Conservation (phyloP, 148 eudicot genomes). For the Spergularia marina region DNA sequence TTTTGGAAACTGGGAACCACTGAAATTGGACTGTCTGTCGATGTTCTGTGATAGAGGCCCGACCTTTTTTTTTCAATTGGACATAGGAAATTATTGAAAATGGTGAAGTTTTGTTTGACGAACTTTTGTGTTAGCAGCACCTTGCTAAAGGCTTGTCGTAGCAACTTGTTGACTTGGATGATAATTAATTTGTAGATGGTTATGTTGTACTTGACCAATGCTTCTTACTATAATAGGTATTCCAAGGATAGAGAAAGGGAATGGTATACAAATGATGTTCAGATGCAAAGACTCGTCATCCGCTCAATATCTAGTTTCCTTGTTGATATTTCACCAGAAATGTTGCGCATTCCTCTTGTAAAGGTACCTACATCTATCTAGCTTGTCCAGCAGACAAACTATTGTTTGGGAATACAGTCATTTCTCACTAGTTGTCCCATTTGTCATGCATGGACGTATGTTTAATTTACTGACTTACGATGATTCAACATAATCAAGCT, state of each 20-base stretch:
- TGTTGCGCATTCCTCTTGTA: conserved; percentile 55
- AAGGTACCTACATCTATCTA: conserved; percentile 44
- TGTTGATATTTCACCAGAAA: conserved; percentile 57
- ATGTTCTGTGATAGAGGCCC: background rate
- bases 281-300: conserved; percentile 63
- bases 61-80: too few relatives aligned
- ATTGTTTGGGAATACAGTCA: too few relatives aligned
- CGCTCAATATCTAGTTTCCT: conserved; percentile 77
- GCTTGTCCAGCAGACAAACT: background rate
- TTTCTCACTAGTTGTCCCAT: background rate
- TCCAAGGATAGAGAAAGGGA: conserved; percentile 39
- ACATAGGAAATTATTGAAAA: too few relatives aligned
- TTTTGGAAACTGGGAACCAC: background rate
- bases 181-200: background rate
- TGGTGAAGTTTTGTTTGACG: too few relatives aligned
- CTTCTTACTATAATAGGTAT: conserved; percentile 32
- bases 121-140: background rate
- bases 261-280: conserved; percentile 63
- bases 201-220: background rate
- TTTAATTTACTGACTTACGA: background rate
- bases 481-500: background rate
- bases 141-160: background rate
- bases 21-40: background rate
- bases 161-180: background rate
- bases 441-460: background rate